phyloP scores from a whole-genome alignment of 2,329 filamentous ascomycete genomes.

The Aureobasidium musti region DNA sequence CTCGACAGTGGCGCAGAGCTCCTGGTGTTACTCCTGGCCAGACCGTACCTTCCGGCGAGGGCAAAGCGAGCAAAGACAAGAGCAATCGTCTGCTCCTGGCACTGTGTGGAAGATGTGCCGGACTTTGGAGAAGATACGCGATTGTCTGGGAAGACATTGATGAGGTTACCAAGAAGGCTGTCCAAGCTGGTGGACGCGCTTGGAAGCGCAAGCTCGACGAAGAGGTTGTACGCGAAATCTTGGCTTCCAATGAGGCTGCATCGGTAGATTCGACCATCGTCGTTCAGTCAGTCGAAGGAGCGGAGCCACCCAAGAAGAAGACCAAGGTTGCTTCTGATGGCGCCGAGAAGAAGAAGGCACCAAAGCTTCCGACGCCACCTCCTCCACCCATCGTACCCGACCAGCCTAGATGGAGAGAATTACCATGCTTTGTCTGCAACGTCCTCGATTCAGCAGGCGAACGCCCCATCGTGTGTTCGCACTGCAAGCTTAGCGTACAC shows the following conservation, averaged over 20 bases:
- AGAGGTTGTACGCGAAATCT: constrained; percentile 77
- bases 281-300: constrained; percentile 35
- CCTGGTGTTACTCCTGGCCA: constrained; percentile 74
- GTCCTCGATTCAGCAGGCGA: constrained; percentile 71
- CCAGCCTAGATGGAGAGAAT: constrained; percentile 71
- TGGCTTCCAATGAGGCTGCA: constrained; percentile 60
- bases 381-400: constrained; percentile 69
- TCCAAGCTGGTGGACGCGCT: constrained; percentile 76
- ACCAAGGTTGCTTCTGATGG: constrained; percentile 50
- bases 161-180: constrained; percentile 84
- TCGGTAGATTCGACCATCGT: constrained; percentile 31
- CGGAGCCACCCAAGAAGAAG: constrained; percentile 63
- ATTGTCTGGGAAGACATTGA: constrained; percentile 95
- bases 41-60: constrained; percentile 67
- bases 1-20: constrained; percentile 88
- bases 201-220: constrained; percentile 91
- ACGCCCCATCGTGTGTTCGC: constrained; percentile 74
- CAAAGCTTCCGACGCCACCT: constrained; percentile 58
- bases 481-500: constrained; percentile 90
- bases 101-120: constrained; percentile 84
- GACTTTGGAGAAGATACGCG: constrained; percentile 92
- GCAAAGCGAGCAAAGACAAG: constrained; percentile 71
- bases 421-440: constrained; percentile 85
- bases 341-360: constrained; percentile 63
- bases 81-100: constrained; percentile 72